Percentiles rank a stretch among this genome's conserved stretches.
phyloP scores from a whole-genome alignment of 1,139 yeast genomes.

The Kodamaea suecica region DNA sequence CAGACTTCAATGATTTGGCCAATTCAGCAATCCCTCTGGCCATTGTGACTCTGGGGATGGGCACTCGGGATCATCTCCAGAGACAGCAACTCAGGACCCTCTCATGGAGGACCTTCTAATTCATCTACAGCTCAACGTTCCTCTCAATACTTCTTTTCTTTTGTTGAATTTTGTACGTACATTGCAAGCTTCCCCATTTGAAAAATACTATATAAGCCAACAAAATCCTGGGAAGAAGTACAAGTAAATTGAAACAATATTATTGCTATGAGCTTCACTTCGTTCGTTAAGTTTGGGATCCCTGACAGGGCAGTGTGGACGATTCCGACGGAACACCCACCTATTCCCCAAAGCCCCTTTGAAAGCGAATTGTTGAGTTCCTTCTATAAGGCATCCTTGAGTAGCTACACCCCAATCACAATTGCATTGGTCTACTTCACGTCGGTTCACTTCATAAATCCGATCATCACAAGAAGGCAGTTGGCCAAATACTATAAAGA shows the following conservation, averaged over 20 bases:
- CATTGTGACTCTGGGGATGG: too few relatives aligned
- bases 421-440: constrained; percentile 61
- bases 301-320: constrained; percentile 35
- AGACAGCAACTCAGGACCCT: too few relatives aligned
- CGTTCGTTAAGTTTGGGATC: constrained; percentile 34
- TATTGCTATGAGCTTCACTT: neutral
- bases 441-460: constrained; percentile 56
- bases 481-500: constrained; percentile 22
- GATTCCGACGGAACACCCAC: constrained; percentile 31
- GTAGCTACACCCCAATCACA: constrained; percentile 49
- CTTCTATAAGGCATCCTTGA: constrained; percentile 33
- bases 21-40: too few relatives aligned
- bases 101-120: too few relatives aligned
- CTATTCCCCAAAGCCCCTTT: constrained; percentile 40
- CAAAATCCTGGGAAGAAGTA: too few relatives aligned
- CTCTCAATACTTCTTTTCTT: too few relatives aligned
- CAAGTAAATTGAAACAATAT: neutral
- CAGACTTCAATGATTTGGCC: neutral
- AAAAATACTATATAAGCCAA: too few relatives aligned
- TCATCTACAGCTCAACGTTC: too few relatives aligned
- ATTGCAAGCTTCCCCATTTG: too few relatives aligned
- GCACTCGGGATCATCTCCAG: too few relatives aligned
- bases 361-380: constrained; percentile 23
- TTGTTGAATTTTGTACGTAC: too few relatives aligned
- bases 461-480: constrained; percentile 37